Base-by-base conservation (phyloP, 257 asterid species). In the Asclepias syriaca region DNA sequence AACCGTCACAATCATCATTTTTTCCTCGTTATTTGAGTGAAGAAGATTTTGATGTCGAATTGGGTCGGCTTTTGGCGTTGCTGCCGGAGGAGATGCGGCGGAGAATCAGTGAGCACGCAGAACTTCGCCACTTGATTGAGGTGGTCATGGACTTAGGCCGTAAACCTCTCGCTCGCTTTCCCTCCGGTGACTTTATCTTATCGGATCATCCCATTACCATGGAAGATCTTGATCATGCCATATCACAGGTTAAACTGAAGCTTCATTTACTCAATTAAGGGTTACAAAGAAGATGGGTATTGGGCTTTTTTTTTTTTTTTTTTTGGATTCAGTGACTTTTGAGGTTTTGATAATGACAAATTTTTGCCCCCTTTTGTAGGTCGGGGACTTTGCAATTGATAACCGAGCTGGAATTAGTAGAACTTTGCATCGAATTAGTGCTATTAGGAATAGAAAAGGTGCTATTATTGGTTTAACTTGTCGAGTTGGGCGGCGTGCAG, bases 71-170 rank as follows among this genome's bases (percentile, higher is more conserved):
- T 69, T 84, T 88, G 74, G 74, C 84, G 9, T 82, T 94, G 59
- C 83, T 94, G 67, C 96, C 97, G 74, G 97, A 88, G 90, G 90
- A 85, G 68, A 91, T 89, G 96, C 86, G 96, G 77, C 87, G 84
- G 73, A 75, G 81, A 74, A 86, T 88, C 69, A 80, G 80, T 78
- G 92, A 85, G 57, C 97, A 91, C 63, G 86, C 89, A 56, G 99
- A 91, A 85, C 84, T 84, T 73, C 80, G 24, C 3, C 82, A 88
- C 76, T 78, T 94, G 84, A 94, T 94, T 77, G 99, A 94, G 74
- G 93, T 91, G 78, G 97, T 94, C 72, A 89, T 94, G 96, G 99
- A 94, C 75, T 85, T 94, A 85, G 99, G 97, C 55, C 85, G 99
- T 54, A 91, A 88, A 81, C 99, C 99, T 58, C 75, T 91, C 72